Percentiles rank a stretch among this genome's conserved stretches.
These are phyloP conservation scores for Jackrogersella multiformis DNA, from an alignment of 495 filamentous ascomycete species.

Conservation along the genomic window DNA sequence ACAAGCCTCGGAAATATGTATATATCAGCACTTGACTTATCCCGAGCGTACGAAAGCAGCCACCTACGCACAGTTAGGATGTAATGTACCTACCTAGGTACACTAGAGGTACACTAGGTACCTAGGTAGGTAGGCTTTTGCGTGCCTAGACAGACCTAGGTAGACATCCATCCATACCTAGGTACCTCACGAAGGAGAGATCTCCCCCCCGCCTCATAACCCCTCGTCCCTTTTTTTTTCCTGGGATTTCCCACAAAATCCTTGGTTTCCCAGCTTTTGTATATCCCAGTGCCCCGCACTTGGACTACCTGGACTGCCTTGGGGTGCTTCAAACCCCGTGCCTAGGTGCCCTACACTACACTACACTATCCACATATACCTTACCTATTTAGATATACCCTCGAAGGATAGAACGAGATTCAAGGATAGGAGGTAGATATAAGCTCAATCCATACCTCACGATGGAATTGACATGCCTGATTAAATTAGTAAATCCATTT, in stretches of 20 bases:
- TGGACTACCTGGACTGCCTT: constrained; percentile 33
- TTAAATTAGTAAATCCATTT: neutral
- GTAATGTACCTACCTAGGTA: neutral
- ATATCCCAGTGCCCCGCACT: constrained; percentile 41
- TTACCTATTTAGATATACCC: constrained; percentile 2
- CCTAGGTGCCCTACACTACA: constrained; percentile 29
- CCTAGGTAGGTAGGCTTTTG: constrained; percentile 5
- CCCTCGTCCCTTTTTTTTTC: constrained; percentile 37
- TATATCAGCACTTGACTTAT: constrained; percentile 11
- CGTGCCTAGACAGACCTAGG: too few relatives aligned
- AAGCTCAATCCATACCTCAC: constrained; percentile 15
- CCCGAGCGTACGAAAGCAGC: constrained; percentile 7
- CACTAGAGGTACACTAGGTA: neutral
- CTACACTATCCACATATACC: constrained; percentile 20
- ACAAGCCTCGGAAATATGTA: constrained; percentile 24
- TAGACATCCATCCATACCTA: neutral
- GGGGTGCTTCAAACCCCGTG: constrained; percentile 29
- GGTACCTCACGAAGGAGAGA: constrained; percentile 13
- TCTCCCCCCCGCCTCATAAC: constrained; percentile 28
- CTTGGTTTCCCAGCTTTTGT: constrained; percentile 39
- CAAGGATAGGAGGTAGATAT: neutral
- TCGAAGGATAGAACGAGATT: neutral
- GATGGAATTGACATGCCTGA: constrained; percentile 5
- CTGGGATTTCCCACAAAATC: constrained; percentile 39
- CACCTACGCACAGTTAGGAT: constrained; percentile 4